phyloP scores from a whole-genome alignment of 345 rosid species.

The Anacardium occidentale region DNA sequence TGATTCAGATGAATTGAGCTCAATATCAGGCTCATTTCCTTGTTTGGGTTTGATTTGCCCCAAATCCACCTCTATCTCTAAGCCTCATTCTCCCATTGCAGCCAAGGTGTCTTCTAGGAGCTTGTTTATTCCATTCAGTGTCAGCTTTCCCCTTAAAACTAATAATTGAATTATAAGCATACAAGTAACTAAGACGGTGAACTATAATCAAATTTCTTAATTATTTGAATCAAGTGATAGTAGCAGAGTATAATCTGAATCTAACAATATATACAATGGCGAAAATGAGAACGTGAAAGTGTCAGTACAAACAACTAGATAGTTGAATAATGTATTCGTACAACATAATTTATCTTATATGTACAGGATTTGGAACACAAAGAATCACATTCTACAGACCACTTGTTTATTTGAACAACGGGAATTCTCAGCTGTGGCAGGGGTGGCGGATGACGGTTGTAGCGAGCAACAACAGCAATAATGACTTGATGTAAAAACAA shows the following conservation, averaged over 20 bases:
- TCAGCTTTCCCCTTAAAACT: neutral
- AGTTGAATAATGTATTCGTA: slow-evolving; percentile 26
- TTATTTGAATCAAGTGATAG: slow-evolving; percentile 8
- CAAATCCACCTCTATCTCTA: no score
- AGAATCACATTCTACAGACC: slow-evolving; percentile 24
- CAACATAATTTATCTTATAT: slow-evolving; percentile 32
- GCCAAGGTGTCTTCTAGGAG: no score
- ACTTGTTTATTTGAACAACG: slow-evolving; percentile 19
- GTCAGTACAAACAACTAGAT: neutral
- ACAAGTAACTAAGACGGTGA: slow-evolving; percentile 13
- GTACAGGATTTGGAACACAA: slow-evolving; percentile 28
- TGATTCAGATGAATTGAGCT: no score
- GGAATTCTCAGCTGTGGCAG: slow-evolving; percentile 14
- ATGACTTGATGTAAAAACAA: neutral
- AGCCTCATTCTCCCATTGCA: no score
- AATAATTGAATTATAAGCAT: neutral
- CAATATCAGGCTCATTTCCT: no score
- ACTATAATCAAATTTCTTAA: slow-evolving; percentile 3
- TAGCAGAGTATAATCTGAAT: slow-evolving; percentile 9
- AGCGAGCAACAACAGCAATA: slow-evolving; percentile 3
- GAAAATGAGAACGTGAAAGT: slow-evolving; percentile 3
- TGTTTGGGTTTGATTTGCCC: no score
- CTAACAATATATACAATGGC: slow-evolving; percentile 31
- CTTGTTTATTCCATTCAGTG: no score
- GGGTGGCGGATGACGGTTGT: slow-evolving; percentile 6